Evolutionary conservation across 2,329 filamentous ascomycete genomes (phyloP).

Genomic region (Sclerotinia subarctica): DNA sequence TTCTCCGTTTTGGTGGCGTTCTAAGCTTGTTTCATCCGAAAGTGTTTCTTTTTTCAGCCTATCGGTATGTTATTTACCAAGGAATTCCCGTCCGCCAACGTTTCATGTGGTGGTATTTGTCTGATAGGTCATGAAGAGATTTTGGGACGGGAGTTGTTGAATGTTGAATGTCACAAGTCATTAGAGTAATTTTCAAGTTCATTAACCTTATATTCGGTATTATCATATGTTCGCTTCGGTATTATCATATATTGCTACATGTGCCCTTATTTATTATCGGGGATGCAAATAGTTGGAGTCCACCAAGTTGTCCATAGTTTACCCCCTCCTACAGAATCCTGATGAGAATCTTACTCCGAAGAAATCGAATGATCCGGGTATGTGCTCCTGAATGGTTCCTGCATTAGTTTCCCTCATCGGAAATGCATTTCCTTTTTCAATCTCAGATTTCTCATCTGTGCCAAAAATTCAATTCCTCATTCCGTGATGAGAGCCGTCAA

Average conservation of each 20-base stretch:
- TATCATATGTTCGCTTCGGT: not conserved
- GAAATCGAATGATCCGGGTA: constrained; percentile 14
- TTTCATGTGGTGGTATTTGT: constrained; percentile 13
- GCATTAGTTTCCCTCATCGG: not conserved
- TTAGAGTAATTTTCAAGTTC: not conserved
- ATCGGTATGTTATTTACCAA: constrained; percentile 8
- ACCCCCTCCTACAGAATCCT: not conserved
- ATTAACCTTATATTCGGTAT: not conserved
- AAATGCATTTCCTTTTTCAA: constrained; percentile 5
- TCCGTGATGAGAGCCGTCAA: constrained; percentile 13
- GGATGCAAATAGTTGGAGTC: not conserved
- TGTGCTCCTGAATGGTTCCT: not conserved
- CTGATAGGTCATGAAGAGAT: not conserved
- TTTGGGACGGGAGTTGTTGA: not conserved
- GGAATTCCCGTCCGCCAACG: not conserved
- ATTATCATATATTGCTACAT: not conserved
- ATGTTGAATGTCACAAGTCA: not conserved
- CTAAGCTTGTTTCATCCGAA: constrained; percentile 15
- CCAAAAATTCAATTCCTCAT: not conserved
- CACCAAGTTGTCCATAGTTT: not conserved
- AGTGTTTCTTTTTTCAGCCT: not conserved
- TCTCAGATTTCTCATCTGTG: constrained; percentile 1
- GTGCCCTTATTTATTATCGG: not conserved
- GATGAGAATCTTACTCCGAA: not conserved
- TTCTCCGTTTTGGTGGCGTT: not conserved